Evolutionary conservation across 352 stramenopile genomes (phyloP).

Genomic region (Globisporangium nunn): DNA sequence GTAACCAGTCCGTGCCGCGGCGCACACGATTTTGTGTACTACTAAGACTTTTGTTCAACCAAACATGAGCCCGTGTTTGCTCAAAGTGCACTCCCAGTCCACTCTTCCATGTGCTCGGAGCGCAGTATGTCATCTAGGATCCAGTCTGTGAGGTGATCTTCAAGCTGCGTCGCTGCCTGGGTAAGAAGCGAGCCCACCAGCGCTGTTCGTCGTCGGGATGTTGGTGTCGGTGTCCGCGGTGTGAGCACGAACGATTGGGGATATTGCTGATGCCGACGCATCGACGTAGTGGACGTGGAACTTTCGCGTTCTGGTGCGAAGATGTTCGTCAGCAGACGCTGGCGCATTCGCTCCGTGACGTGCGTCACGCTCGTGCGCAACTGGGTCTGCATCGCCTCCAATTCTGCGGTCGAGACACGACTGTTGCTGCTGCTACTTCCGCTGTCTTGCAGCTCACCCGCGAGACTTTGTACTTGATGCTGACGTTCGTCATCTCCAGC

Average conservation of each 20-base stretch:
- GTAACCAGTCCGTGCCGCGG: too few species aligned
- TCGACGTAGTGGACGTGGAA: neutral
- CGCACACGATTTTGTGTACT: neutral
- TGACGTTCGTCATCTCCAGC: constrained; percentile 18
- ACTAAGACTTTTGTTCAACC: neutral
- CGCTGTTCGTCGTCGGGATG: constrained; percentile 6
- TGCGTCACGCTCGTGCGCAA: constrained; percentile 1
- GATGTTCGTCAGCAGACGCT: neutral
- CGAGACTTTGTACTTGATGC: constrained; percentile 16
- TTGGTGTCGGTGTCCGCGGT: constrained; percentile 20
- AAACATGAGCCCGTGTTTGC: neutral
- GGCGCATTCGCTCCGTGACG: constrained; percentile 4
- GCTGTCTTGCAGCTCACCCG: constrained; percentile 10
- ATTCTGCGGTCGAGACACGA: constrained; percentile 5
- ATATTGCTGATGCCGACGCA: neutral
- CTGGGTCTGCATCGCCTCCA: constrained; percentile 21
- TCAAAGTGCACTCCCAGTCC: neutral
- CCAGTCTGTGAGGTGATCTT: constrained; percentile 23
- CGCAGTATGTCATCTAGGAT: constrained; percentile 25
- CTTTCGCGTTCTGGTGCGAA: neutral
- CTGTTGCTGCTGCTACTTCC: constrained; percentile 2
- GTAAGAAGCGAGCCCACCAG: constrained; percentile 8
- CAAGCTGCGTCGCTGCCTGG: constrained; percentile 24
- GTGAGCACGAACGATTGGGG: neutral
- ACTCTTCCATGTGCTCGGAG: neutral